A percentile compares a stretch with the other conserved stretches of the same genome.
phyloP scores from a whole-genome alignment of 371 early-diverging fungal species.

The Mortierella sp. region DNA sequence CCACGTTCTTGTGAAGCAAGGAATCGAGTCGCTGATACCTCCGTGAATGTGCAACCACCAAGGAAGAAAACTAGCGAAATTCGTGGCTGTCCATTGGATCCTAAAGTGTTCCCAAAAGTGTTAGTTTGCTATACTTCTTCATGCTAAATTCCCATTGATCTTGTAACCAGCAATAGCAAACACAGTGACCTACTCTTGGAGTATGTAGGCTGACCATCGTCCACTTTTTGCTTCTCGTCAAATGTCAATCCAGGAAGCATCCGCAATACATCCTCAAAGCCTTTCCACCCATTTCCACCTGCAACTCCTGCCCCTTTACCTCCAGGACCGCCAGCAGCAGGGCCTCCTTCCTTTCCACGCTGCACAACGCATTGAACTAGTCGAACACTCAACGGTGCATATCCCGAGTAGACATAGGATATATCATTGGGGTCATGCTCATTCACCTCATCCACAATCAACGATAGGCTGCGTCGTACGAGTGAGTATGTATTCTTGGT shows the following conservation, averaged over 20 bases:
- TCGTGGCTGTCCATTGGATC: constrained; percentile 67
- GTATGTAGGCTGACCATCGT: constrained; percentile 63
- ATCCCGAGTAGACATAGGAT: constrained; percentile 94
- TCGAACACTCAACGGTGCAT: constrained; percentile 91
- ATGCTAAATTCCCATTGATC: not conserved
- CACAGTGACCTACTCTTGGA: constrained; percentile 63
- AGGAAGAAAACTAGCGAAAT: constrained; percentile 91
- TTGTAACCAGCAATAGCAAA: not conserved
- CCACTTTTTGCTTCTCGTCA: constrained; percentile 79
- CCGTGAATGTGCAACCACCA: constrained; percentile 97
- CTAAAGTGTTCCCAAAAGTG: constrained; percentile 14
- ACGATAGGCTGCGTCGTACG: constrained; percentile 76
- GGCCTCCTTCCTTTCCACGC: constrained; percentile 43
- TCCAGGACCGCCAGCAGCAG: constrained; percentile 37
- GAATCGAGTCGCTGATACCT: constrained; percentile 90
- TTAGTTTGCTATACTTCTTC: not conserved
- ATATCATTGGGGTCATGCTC: constrained; percentile 90
- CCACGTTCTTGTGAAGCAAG: constrained; percentile 83
- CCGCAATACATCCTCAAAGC: constrained; percentile 86
- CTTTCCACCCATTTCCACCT: constrained; percentile 81
- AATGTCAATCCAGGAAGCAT: constrained; percentile 83
- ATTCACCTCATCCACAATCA: constrained; percentile 90
- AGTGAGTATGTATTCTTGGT: constrained; percentile 66
- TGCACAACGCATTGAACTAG: constrained; percentile 84
- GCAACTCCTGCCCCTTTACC: constrained; percentile 31